Evolutionary conservation across 441 rosid genomes (phyloP), one percentile per base, ranked within the genome.

Genomic region (Euphorbia celastroides): DNA sequence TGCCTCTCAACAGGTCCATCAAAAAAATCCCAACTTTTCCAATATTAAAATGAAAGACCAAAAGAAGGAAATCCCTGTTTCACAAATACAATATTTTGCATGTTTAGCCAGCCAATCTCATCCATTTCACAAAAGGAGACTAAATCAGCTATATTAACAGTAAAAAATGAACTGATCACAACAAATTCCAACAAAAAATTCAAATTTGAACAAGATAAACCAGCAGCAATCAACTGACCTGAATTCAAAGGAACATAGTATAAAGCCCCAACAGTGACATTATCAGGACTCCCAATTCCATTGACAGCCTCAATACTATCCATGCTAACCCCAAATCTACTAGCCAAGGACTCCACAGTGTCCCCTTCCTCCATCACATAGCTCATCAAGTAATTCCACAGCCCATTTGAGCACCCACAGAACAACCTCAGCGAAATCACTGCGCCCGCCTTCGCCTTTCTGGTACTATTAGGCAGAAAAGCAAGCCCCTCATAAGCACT

Each of bases 301-400:
- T 93, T 93, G 59, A 77, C 79, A 51, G 80, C 36, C 69, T 89
- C 97, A 67, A 93, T 91, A 67, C 84, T 86, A 60, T 80, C 92
- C 99, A 93, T 91, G 74, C 99, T 91, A 66, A 91, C 89, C 57
- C 99, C 97, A 69, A 93, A 93, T 69, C 92, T 68, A 66, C 99
- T 93, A 1, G 99, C 82, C 75, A 93, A 76, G 7, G 96, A 89
- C 65, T 86, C 91, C 73, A 94, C 78, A 48, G 89, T 83, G 62
- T 93, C 99, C 57, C 88, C 96, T 62, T 81, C 91, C 72, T 41
- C 79, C 65, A 90, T 65, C 72, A 93, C 89, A 72, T 93, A 93
- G 72, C 97, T 93, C 99, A 91, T 79, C 75, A 93, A 84, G 69
- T 93, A 93, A 79, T 91, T 93, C 99, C 97, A 93, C 72, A 89